These are phyloP conservation scores for Nemania serpens DNA, from an alignment of 2,329 filamentous ascomycete species.

Conservation along the genomic window DNA sequence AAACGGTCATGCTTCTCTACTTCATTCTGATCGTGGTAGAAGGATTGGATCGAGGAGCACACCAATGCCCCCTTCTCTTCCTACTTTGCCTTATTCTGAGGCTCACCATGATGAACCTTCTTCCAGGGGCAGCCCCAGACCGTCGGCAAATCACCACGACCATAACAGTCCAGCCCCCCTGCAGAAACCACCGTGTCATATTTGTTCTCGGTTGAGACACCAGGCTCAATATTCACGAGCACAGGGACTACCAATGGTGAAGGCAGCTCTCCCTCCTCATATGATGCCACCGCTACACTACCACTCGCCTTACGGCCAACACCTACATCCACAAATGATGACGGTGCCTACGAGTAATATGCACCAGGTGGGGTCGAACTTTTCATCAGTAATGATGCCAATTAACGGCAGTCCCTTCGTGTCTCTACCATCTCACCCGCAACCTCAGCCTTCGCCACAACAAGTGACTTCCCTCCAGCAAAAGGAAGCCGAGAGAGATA, in stretches of 20 bases:
- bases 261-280: slow-evolving; percentile 31
- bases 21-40: background rate
- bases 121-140: slow-evolving; percentile 2
- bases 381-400: slow-evolving; percentile 37
- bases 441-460: slow-evolving; percentile 7
- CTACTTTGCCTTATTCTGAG: slow-evolving; percentile 18
- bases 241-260: slow-evolving; percentile 36
- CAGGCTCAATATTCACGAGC: slow-evolving; percentile 36
- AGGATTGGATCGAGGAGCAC: slow-evolving; percentile 13
- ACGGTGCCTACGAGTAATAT: slow-evolving; percentile 31
- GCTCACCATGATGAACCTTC: slow-evolving; percentile 11
- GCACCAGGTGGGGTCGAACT: slow-evolving; percentile 32
- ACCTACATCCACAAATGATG: slow-evolving; percentile 38
- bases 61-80: slow-evolving; percentile 33
- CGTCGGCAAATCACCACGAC: slow-evolving; percentile 9
- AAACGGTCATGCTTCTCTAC: slow-evolving; percentile 5
- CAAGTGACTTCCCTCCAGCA: background rate
- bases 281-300: slow-evolving; percentile 33
- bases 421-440: slow-evolving; percentile 25
- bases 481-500: background rate
- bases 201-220: slow-evolving; percentile 40
- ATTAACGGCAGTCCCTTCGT: slow-evolving; percentile 29
- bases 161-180: slow-evolving; percentile 14
- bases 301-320: slow-evolving; percentile 34
- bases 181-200: slow-evolving; percentile 39